Evolutionary conservation across 371 early-diverging fungal genomes (phyloP).

Genomic region (Mucor sp.): DNA sequence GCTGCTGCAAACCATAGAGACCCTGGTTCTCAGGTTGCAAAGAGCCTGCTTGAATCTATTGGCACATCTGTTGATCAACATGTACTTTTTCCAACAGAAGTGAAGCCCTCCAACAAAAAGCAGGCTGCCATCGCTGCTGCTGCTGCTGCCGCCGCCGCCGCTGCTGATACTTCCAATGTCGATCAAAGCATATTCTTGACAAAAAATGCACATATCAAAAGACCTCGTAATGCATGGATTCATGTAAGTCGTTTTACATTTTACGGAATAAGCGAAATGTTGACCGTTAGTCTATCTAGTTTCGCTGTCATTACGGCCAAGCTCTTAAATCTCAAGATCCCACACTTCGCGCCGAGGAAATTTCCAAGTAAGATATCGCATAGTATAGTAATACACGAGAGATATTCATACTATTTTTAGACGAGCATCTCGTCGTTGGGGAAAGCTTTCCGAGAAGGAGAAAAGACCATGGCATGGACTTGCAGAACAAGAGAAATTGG

Average conservation of each 20-base stretch:
- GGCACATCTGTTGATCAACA: neutral
- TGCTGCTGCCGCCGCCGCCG: neutral
- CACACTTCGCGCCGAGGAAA: slow-evolving; percentile 40
- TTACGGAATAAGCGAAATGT: neutral
- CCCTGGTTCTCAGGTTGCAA: slow-evolving; percentile 37
- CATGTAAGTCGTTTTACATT: slow-evolving; percentile 23
- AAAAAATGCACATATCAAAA: slow-evolving; percentile 44
- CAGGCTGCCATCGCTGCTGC: neutral
- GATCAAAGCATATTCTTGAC: slow-evolving; percentile 37
- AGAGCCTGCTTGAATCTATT: slow-evolving; percentile 28
- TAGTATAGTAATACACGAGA: neutral
- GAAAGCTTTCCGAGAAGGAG: slow-evolving; percentile 45
- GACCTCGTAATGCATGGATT: slow-evolving; percentile 47
- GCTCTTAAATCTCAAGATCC: slow-evolving; percentile 40
- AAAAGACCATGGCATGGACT: slow-evolving; percentile 55
- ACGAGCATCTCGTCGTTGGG: slow-evolving; percentile 52
- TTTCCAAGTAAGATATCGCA: slow-evolving; percentile 34
- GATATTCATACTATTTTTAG: slow-evolving; percentile 14
- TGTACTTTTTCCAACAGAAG: neutral
- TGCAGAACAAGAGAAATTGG: slow-evolving; percentile 49
- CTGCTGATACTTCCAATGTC: slow-evolving; percentile 4
- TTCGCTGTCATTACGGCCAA: slow-evolving; percentile 42
- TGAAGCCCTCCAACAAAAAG: slow-evolving; percentile 4
- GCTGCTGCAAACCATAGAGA: slow-evolving; percentile 28
- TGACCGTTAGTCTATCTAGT: slow-evolving; percentile 17